Base-by-base conservation (phyloP, 2,329 filamentous ascomycete species). In the Penicillium sp. region DNA sequence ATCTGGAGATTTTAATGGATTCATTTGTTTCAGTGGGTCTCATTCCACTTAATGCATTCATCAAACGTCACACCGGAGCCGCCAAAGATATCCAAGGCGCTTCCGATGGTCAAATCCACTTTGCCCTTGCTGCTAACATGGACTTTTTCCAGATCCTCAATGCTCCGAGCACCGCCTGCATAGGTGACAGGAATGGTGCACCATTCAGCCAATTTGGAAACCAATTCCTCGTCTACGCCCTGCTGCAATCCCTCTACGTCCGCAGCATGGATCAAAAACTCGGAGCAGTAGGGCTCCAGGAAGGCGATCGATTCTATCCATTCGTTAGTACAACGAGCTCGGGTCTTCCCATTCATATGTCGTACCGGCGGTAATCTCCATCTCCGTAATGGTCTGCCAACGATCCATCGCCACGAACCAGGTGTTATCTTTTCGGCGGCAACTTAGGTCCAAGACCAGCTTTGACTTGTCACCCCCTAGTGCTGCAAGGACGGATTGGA, bases 391-490 rank as follows among this genome's bases (percentile, higher is more conserved):
- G 1, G 91, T 96, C 80, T 97, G 94, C 94, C 94, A 99, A 74
- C 96, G 96, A 75, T 99, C 90, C 88, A 96, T 99, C 53, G 94
- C 93, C n/a, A 99, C 94, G 67, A 89, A 92, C 94, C 94, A 99
- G 37, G 79, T 87, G 53, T 87, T 80, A 35, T 82, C 89, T 57
- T 86, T 87, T 55, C 87, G 82, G 49, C 94, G 86, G 71, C 94
- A 99, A 75, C 92, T 96, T 23, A 99, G 83, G 70, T 99, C 94
- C 71, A 99, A 92, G 63, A 99, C 93, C 47, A 99, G 85, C 75
- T 90, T 94, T 47, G 80, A 77, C 70, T 81, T 90, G 70, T 96
- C 88, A 51, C 87, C 86, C 25, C 81, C 88, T 5, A 99, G 82
- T 1, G 87, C 84, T 23, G 79, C 73, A 1, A 97, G 81, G 6